Evolutionary conservation across 116 monocot species (phyloP).

Genomic region (Posidonia oceanica): DNA sequence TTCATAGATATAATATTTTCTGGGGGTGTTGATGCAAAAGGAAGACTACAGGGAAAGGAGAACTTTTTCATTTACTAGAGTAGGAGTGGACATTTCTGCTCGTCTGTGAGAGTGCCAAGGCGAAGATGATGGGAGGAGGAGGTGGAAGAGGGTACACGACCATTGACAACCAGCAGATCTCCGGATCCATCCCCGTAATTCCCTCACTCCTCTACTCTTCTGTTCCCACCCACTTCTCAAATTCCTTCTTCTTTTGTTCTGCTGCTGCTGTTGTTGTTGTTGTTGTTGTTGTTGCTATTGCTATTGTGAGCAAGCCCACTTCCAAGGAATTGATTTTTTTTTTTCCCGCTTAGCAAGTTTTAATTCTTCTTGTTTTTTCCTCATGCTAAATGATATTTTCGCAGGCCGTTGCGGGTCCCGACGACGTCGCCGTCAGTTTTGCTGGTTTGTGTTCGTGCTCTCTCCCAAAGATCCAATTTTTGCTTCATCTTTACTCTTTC

Average conservation of each 20-base stretch:
- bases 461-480: not conserved
- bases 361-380: too few species aligned
- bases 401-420: conserved; percentile 37
- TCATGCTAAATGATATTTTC: not conserved
- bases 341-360: too few species aligned
- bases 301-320: too few species aligned
- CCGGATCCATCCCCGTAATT: conserved; percentile 55
- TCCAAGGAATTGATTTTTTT: too few species aligned
- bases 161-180: conserved; percentile 54
- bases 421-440: conserved; percentile 59
- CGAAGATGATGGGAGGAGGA: conserved; percentile 57
- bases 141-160: conserved; percentile 27
- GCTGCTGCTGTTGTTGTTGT: not conserved
- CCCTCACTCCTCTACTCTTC: conserved; percentile 14
- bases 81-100: too few species aligned
- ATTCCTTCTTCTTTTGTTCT: not conserved
- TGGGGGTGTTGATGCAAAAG: too few species aligned
- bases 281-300: not conserved
- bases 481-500: not conserved
- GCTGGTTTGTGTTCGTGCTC: conserved; percentile 23
- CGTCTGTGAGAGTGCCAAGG: not conserved
- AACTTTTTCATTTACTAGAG: too few species aligned
- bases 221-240: too few species aligned
- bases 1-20: too few species aligned
- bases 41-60: too few species aligned